Base-by-base conservation (phyloP, 345 rosid species). In the Linum usitatissimum region DNA sequence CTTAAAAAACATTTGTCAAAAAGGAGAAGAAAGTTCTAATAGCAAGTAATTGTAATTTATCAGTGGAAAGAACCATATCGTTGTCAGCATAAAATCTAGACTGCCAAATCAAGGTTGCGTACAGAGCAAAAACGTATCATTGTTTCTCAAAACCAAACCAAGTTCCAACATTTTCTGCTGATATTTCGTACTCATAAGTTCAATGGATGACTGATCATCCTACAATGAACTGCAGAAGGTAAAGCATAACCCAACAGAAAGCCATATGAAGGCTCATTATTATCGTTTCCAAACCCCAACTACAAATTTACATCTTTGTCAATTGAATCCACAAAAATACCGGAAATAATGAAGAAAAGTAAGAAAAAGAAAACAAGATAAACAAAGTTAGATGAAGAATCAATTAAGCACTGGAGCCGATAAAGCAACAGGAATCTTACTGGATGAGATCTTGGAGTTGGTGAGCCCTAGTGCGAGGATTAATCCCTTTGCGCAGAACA, bases 401-500 rank as follows among this genome's bases (percentile, higher is more conserved):
- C 7, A 40, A 7, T 12, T 40, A 7, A 40, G 17, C 51, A 45
- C 8, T 1, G 51, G 51, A 45, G 14, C 51, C 14, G 15, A 45
- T 12, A 15, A 10, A 45, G 17, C 17, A 45, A 45, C 51, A 10
- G 3, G 2, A 45, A 45, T 15, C 70, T 78, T 81, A 90, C 99
- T 82, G 80, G 42, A 58, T 62, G 36, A 90, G 97, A 88, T 88
- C 97, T 49, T 79, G 73, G 40, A 94, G 84, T 71, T 94, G 99
- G 66, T 90, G 95, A 72, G 79, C 92, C 48, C 99, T 74, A 23
- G 99, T 83, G 48, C 99, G 88, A 30, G 99, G 99, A 73, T 90
- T 94, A 19, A 94, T 94, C 59, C 96, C 99, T 68, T 94, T 94
- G 3, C 99, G 79, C 3, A 90, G 85, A 67, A 87, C 89, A 80